phyloP scores from a whole-genome alignment of 2,329 filamentous ascomycete genomes.

The Xylariomycetidae sp. region DNA sequence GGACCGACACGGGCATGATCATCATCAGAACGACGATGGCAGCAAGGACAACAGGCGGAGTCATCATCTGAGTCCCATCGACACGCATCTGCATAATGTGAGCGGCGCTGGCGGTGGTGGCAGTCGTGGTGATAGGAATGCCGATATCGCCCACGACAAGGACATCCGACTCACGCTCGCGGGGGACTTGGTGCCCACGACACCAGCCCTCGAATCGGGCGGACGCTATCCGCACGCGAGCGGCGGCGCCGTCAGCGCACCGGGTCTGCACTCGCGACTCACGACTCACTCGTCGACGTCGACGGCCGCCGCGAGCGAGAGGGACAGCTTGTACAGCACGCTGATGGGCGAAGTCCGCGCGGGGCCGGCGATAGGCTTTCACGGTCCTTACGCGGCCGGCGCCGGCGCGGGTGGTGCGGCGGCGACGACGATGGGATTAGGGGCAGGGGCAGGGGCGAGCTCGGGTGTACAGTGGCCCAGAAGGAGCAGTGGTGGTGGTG shows the following conservation, averaged over 20 bases:
- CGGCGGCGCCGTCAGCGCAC: background rate
- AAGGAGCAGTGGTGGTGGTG: background rate
- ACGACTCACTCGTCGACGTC: conserved; percentile 2
- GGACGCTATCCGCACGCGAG: conserved; percentile 1
- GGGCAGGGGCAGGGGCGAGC: conserved; percentile 10
- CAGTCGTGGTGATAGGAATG: background rate
- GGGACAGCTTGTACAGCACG: conserved; percentile 11
- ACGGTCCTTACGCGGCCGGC: too few relatives aligned
- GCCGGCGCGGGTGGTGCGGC: background rate
- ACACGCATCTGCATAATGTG: too few relatives aligned
- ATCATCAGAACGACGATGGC: background rate
- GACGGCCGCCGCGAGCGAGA: background rate
- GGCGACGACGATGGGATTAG: background rate
- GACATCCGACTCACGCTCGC: conserved; percentile 9
- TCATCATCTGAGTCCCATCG: background rate
- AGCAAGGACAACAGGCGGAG: conserved; percentile 1
- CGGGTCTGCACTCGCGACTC: conserved; percentile 11
- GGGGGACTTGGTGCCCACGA: conserved; percentile 15
- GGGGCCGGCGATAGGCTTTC: conserved; percentile 9
- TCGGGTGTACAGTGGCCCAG: conserved; percentile 18
- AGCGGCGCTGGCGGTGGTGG: too few relatives aligned
- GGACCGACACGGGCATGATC: conserved; percentile 2
- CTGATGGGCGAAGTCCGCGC: conserved; percentile 14
- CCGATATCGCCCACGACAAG: conserved; percentile 1
- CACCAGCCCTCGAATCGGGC: conserved; percentile 21